Percentiles rank a stretch among this genome's conserved stretches.
phyloP scores from a whole-genome alignment of 2,329 filamentous ascomycete species.

The Coniella lustricola region DNA sequence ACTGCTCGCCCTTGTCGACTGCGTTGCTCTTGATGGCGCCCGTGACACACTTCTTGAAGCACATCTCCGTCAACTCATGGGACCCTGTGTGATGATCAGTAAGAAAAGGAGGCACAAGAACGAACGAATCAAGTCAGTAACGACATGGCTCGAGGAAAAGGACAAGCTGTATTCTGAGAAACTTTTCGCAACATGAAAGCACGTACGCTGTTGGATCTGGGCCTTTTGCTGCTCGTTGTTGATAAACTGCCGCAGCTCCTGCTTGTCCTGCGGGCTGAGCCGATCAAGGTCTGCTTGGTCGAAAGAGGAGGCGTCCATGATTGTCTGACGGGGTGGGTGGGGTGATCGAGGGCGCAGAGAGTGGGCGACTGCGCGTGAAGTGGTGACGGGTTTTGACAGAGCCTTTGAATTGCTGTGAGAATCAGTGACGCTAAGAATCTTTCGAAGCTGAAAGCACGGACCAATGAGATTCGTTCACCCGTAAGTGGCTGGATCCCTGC shows the following conservation, averaged over 20 bases:
- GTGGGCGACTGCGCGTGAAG: background rate
- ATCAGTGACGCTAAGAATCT: constrained; percentile 6
- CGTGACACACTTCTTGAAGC: constrained; percentile 92
- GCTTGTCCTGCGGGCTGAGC: constrained; percentile 75
- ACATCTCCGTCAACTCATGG: constrained; percentile 60
- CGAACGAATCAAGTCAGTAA: too few species aligned
- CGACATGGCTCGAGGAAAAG: too few species aligned
- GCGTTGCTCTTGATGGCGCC: constrained; percentile 62
- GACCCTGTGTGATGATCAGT: constrained; percentile 34
- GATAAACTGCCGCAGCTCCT: constrained; percentile 81
- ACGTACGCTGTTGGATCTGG: constrained; percentile 53
- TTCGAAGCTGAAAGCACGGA: background rate
- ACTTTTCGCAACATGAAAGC: too few species aligned
- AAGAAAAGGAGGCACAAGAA: too few species aligned
- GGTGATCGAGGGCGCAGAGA: background rate
- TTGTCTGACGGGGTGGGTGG: background rate
- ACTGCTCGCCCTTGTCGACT: constrained; percentile 71
- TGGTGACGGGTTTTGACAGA: background rate
- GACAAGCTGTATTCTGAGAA: too few species aligned
- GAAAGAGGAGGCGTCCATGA: constrained; percentile 22
- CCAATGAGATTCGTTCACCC: background rate
- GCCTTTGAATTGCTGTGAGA: background rate
- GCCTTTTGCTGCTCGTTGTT: constrained; percentile 78
- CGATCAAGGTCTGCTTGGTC: constrained; percentile 60
- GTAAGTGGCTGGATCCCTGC: background rate